These are phyloP conservation scores for Vavraia culicis DNA, from an alignment of 371 early-diverging fungal genomes.

Conservation along the genomic window DNA sequence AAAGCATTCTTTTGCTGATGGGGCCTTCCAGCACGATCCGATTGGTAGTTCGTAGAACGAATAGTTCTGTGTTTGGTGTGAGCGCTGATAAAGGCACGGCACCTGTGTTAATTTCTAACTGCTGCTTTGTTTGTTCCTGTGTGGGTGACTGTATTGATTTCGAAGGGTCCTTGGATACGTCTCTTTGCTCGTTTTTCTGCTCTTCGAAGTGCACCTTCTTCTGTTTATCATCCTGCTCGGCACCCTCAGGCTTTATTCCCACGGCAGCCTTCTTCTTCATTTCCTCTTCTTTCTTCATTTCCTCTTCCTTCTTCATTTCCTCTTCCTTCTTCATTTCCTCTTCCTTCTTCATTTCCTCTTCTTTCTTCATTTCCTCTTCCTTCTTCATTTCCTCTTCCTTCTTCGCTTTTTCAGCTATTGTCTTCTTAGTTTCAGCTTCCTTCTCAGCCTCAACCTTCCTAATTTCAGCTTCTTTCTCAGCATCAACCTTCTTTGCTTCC, in stretches of 20 bases:
- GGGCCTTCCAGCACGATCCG: conserved; percentile 22
- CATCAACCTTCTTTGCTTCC: conserved; percentile 5
- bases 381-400: conserved; percentile 1
- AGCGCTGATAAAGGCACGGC: not conserved
- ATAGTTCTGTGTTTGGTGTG: conserved; percentile 9
- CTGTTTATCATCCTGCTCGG: not conserved
- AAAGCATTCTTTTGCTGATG: conserved; percentile 26
- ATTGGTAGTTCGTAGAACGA: conserved; percentile 17
- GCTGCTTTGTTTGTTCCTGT: not conserved
- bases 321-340: not conserved
- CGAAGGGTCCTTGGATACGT: not conserved
- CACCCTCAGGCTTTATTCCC: not conserved
- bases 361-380: not conserved
- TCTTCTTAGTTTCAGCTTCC: not conserved
- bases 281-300: not conserved
- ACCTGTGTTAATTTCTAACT: not conserved
- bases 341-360: not conserved
- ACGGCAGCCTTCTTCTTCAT: not conserved
- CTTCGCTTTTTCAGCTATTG: not conserved
- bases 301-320: not conserved
- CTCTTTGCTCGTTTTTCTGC: not conserved
- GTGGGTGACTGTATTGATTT: not conserved
- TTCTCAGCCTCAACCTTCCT: not conserved
- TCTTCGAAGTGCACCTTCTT: not conserved
- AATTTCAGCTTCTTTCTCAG: not conserved